Evolutionary conservation across 2,329 filamentous ascomycete species (phyloP), one percentile per base, ranked within the genome.

Genomic region (Xylariaceae sp.): DNA sequence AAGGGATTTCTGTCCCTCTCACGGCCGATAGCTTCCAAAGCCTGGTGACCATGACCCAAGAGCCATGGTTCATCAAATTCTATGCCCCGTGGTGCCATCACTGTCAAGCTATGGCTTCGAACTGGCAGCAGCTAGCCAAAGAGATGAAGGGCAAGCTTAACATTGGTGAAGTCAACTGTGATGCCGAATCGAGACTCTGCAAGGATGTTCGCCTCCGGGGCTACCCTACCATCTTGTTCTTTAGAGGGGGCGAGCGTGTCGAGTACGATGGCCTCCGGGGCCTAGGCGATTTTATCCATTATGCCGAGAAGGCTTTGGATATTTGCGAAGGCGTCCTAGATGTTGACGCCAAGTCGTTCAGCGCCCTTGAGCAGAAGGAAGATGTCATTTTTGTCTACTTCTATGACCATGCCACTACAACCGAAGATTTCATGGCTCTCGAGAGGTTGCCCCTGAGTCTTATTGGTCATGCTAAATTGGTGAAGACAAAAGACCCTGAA

Each of bases 1-100:
- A 88, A 41, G 95, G 95, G 6, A 78, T 82, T 16, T 96, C 91
- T 6, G 80, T 91, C 32, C 75, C 87, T 6, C 81, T 99, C 50
- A 92, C 87, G 2, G 88, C 90, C 0, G 92, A 97, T 70, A 90
- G 81, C 61, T 99, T 99, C 77, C 89, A 96, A 71, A 86, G 84
- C 55, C 79, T 89, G 40, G 93, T 99, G 45, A 96, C 91, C 2
- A 89, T 88, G 71, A 92, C 91, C 0, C 86, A 90, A 61, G 92
- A 98, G 61, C 89, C 93, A 5, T 99, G 95, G 95, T 97, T 99
- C 70, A 87, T 99, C 80, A 99, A 99, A 75, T 98, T 99, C 73
- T 98, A 97, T 72, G 93, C 91, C 18, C 96, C 95, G 5, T 98
- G 93, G 95, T 99, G 95, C 73, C 86, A 88, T 65, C 95, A 99